phyloP scores from a whole-genome alignment of 768 basidiomycete species.

The Obba rivulosa region DNA sequence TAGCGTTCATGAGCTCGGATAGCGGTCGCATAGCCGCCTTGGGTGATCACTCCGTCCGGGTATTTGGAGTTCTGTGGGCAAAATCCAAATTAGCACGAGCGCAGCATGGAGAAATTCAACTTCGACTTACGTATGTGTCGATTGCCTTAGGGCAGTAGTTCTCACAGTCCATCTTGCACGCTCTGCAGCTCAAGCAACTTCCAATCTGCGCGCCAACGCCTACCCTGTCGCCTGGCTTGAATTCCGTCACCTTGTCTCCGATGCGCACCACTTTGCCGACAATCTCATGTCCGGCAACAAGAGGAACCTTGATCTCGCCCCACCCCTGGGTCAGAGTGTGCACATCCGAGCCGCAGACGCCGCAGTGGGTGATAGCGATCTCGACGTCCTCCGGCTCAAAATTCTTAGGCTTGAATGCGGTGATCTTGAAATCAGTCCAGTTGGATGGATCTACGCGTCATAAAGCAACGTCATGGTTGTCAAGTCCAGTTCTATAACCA shows the following conservation, averaged over 20 bases:
- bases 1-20: conserved; percentile 45
- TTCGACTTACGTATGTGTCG: conserved; percentile 31
- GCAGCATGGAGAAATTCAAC: background rate
- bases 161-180: conserved; percentile 45
- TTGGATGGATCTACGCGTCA: background rate
- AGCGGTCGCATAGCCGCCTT: conserved; percentile 42
- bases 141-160: conserved; percentile 47
- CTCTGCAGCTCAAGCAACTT: conserved; percentile 40
- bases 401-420: conserved; percentile 44
- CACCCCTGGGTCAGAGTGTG: conserved; percentile 35
- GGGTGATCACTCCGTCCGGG: conserved; percentile 32
- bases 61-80: conserved; percentile 27
- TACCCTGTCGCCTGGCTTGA: conserved; percentile 52
- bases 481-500: too few relatives aligned
- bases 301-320: conserved; percentile 18
- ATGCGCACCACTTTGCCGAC: conserved; percentile 45
- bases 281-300: conserved; percentile 39
- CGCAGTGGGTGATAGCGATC: conserved; percentile 39
- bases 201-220: conserved; percentile 45
- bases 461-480: too few relatives aligned
- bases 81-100: background rate
- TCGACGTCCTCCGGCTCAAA: conserved; percentile 49
- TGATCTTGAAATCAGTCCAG: conserved; percentile 31
- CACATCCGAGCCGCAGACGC: conserved; percentile 47
- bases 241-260: conserved; percentile 42